phyloP scores from a whole-genome alignment of 1,284 basidiomycete species.

The Rhodotorula sp. region DNA sequence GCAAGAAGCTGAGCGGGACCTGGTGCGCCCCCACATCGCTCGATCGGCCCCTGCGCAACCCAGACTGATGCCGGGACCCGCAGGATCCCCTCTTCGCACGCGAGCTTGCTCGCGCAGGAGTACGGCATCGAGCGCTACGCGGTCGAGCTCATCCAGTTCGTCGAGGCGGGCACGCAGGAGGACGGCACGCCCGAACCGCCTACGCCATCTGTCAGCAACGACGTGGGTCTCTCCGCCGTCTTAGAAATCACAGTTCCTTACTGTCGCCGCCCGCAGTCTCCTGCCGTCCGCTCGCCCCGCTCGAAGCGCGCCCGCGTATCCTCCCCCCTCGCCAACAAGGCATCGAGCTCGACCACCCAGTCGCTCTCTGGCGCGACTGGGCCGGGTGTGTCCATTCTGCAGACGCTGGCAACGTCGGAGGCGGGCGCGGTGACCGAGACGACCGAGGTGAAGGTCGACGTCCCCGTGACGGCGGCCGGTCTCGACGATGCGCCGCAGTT shows the following conservation, averaged over 20 bases:
- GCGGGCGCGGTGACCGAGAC: slow-evolving; percentile 39
- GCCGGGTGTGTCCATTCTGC: slow-evolving; percentile 43
- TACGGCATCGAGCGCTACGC: slow-evolving; percentile 43
- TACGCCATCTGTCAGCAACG: slow-evolving; percentile 1
- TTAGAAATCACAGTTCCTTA: fast-evolving
- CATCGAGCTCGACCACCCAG: background rate
- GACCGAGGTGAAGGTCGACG: slow-evolving; percentile 41
- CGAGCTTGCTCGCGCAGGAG: slow-evolving; percentile 39
- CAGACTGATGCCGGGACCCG: too few relatives aligned
- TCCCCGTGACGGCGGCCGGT: slow-evolving; percentile 31
- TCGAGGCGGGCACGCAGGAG: background rate
- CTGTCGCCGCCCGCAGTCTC: slow-evolving; percentile 11
- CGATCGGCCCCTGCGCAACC: background rate
- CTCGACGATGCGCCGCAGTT: slow-evolving; percentile 14
- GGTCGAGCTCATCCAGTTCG: slow-evolving; percentile 37
- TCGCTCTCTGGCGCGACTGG: slow-evolving; percentile 35
- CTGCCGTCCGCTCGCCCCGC: slow-evolving; percentile 34
- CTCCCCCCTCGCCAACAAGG: slow-evolving; percentile 29
- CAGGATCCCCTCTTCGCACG: slow-evolving; percentile 42
- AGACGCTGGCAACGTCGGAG: slow-evolving; percentile 34
- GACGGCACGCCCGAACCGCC: slow-evolving; percentile 6
- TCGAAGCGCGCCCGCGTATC: slow-evolving; percentile 38
- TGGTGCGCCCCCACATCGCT: slow-evolving; percentile 28
- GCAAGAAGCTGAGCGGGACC: slow-evolving; percentile 43
- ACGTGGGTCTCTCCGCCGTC: slow-evolving; percentile 15